Evolutionary conservation across 2,329 filamentous ascomycete genomes (phyloP).

Genomic region (Paecilomyces formosus): DNA sequence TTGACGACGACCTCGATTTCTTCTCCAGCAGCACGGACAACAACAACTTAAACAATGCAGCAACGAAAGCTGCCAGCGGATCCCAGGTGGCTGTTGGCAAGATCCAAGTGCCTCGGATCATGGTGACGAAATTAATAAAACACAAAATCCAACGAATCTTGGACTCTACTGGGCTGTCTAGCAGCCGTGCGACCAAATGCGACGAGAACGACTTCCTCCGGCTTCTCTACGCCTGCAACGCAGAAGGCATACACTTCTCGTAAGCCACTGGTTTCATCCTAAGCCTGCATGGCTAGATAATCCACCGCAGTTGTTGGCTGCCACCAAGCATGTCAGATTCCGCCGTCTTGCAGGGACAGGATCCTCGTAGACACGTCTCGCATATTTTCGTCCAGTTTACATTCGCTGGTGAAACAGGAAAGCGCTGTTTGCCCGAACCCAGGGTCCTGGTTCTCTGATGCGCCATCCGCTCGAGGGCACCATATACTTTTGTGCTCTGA

Average conservation of each 20-base stretch:
- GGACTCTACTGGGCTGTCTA: constrained; percentile 65
- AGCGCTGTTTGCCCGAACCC: neutral
- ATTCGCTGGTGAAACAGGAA: neutral
- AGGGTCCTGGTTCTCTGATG: neutral
- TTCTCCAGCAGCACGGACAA: constrained; percentile 53
- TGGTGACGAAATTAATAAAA: constrained; percentile 65
- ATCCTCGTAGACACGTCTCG: neutral
- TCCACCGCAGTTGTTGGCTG: neutral
- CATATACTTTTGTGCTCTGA: neutral
- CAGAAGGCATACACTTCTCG: neutral
- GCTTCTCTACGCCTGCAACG: constrained; percentile 54
- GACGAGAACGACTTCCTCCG: constrained; percentile 83
- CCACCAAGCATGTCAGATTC: neutral
- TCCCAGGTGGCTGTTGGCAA: constrained; percentile 38
- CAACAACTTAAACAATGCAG: constrained; percentile 11
- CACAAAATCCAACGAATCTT: constrained; percentile 75
- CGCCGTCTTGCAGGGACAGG: neutral
- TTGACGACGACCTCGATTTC: constrained; percentile 59
- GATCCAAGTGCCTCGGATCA: constrained; percentile 62
- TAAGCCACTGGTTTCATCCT: neutral
- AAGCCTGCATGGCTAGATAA: neutral
- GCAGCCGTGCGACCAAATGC: constrained; percentile 70
- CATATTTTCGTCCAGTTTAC: neutral
- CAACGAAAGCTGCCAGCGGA: constrained; percentile 2
- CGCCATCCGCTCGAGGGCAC: neutral